These are phyloP conservation scores for Phylloporus gajari DNA, from an alignment of 1,284 basidiomycete species.

Conservation along the genomic window DNA sequence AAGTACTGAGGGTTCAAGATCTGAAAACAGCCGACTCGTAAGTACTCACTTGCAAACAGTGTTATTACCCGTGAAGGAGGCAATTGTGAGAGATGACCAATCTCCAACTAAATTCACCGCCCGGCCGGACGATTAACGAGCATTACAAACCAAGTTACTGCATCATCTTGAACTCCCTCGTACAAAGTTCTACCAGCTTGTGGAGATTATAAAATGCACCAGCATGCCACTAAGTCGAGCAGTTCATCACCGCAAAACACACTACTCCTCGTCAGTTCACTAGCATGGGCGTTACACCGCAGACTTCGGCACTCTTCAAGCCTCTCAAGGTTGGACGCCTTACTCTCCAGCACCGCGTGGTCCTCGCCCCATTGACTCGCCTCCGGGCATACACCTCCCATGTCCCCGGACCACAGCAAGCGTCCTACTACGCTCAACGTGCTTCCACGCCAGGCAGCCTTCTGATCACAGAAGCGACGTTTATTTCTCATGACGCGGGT, in stretches of 20 bases:
- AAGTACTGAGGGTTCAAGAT: too few species aligned
- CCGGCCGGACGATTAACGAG: not conserved
- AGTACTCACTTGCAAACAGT: too few species aligned
- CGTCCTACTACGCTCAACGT: slow-evolving; percentile 34
- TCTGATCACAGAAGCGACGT: slow-evolving; percentile 9
- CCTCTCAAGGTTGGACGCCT: slow-evolving; percentile 46
- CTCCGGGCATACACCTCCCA: slow-evolving; percentile 38
- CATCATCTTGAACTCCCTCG: not conserved
- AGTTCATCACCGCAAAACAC: not conserved
- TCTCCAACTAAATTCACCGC: not conserved
- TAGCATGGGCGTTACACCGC: not conserved
- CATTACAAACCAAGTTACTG: not conserved
- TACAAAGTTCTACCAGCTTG: not conserved
- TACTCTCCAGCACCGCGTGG: slow-evolving; percentile 45
- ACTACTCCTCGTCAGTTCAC: not conserved
- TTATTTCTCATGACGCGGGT: slow-evolving; percentile 4
- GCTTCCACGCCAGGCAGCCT: slow-evolving; percentile 1
- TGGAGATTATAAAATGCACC: not conserved
- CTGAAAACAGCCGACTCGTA: not conserved
- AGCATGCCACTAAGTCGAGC: not conserved
- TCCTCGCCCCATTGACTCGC: slow-evolving; percentile 48
- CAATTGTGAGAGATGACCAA: not conserved
- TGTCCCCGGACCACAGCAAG: slow-evolving; percentile 25
- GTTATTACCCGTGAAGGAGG: too few species aligned
- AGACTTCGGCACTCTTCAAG: not conserved